A percentile compares a stretch with the other conserved stretches of the same genome.
These are phyloP conservation scores for Cryptococcus floricola DNA, from an alignment of 1,284 basidiomycete genomes.

Conservation along the genomic window DNA sequence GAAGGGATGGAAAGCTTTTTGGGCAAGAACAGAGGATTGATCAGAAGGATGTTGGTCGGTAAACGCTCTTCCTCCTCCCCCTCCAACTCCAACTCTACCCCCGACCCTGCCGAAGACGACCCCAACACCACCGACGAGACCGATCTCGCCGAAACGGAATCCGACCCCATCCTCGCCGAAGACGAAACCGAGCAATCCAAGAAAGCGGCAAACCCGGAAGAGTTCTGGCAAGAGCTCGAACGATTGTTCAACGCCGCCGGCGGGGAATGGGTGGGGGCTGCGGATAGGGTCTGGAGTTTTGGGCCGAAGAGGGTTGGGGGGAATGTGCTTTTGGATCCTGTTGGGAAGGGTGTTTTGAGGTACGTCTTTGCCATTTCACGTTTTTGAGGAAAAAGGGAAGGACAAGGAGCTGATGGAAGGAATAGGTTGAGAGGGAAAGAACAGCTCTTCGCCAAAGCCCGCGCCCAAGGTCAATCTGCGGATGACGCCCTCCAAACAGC, in stretches of 20 bases:
- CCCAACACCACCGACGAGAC: constrained; percentile 45
- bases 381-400: neutral
- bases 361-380: constrained; percentile 16
- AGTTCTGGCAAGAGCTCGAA: constrained; percentile 77
- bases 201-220: constrained; percentile 62
- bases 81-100: too few relatives aligned
- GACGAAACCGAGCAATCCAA: constrained; percentile 55
- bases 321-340: constrained; percentile 75
- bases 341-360: constrained; percentile 29
- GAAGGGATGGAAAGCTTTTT: constrained; percentile 65
- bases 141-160: constrained; percentile 36
- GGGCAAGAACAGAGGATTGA: constrained; percentile 58
- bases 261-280: constrained; percentile 73
- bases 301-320: constrained; percentile 84
- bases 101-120: constrained; percentile 32
- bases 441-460: constrained; percentile 38
- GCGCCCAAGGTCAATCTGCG: constrained; percentile 40
- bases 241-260: constrained; percentile 65
- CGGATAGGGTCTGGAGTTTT: constrained; percentile 80
- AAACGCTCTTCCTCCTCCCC: constrained; percentile 21
- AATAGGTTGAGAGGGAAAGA: constrained; percentile 36
- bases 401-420: neutral
- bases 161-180: constrained; percentile 45
- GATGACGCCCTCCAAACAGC: constrained; percentile 42
- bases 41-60: constrained; percentile 40